Evolutionary conservation across 2,329 filamentous ascomycete species (phyloP).

Genomic region (Alternaria conjuncta): DNA sequence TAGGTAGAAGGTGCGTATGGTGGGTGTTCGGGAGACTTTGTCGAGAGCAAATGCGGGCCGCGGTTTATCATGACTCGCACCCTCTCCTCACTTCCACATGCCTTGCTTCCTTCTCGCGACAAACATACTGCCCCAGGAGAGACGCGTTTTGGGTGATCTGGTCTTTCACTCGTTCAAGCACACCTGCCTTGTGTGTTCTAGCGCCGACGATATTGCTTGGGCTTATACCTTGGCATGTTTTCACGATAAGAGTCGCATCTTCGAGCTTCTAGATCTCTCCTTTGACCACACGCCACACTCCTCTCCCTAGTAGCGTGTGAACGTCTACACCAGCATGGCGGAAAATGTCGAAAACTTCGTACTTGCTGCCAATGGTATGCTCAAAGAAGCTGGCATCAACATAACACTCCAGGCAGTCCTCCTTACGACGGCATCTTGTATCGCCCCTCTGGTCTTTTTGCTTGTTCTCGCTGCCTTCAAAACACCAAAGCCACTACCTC

Average conservation of each 20-base stretch:
- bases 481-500: conserved; percentile 24
- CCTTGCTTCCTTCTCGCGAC: background rate
- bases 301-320: background rate
- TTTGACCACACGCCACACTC: conserved; percentile 7
- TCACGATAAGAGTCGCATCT: conserved; percentile 21
- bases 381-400: conserved; percentile 17
- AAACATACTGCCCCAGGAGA: background rate
- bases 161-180: background rate
- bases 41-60: conserved; percentile 27
- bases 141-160: background rate
- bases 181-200: conserved; percentile 21
- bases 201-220: conserved; percentile 3
- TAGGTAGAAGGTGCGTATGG: background rate
- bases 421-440: conserved; percentile 14
- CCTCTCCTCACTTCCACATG: conserved; percentile 14
- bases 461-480: conserved; percentile 34
- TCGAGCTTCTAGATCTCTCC: background rate
- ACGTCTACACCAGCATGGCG: conserved; percentile 16
- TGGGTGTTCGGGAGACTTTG: conserved; percentile 22
- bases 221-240: conserved; percentile 15
- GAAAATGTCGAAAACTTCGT: conserved; percentile 25
- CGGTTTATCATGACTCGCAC: conserved; percentile 35
- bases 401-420: conserved; percentile 26
- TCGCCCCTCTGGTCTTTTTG: conserved; percentile 30
- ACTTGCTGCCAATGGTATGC: conserved; percentile 15